These are phyloP conservation scores for Naganishia onofrii DNA, from an alignment of 768 basidiomycete genomes.

Conservation along the genomic window DNA sequence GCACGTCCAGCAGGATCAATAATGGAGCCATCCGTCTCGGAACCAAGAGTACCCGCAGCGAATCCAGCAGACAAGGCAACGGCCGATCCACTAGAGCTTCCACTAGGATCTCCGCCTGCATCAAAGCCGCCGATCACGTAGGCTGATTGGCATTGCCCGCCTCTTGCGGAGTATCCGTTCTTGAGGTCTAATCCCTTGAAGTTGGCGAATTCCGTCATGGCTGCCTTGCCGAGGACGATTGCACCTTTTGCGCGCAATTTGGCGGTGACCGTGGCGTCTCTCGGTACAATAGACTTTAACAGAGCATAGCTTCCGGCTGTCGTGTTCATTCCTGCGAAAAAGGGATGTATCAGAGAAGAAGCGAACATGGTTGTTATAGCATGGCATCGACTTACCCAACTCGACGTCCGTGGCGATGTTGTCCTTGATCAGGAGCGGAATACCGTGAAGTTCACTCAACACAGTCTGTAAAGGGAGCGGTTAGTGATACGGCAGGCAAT, in stretches of 20 bases:
- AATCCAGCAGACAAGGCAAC: slow-evolving; percentile 25
- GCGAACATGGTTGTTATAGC: background rate
- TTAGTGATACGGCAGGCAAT: background rate
- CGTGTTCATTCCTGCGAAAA: slow-evolving; percentile 36
- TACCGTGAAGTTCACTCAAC: slow-evolving; percentile 39
- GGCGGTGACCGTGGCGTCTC: slow-evolving; percentile 34
- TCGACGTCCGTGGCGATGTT: slow-evolving; percentile 41
- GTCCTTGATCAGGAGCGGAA: slow-evolving; percentile 46
- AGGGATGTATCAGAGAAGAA: background rate
- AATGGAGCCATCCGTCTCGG: slow-evolving; percentile 25
- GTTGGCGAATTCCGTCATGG: slow-evolving; percentile 22
- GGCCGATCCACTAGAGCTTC: slow-evolving; percentile 32
- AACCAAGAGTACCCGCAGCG: slow-evolving; percentile 14
- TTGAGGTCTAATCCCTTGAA: slow-evolving; percentile 30
- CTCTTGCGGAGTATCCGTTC: slow-evolving; percentile 40
- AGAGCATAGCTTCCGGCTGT: slow-evolving; percentile 39
- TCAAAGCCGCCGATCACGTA: slow-evolving; percentile 40
- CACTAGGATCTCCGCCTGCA: slow-evolving; percentile 39
- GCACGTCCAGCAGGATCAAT: slow-evolving; percentile 1
- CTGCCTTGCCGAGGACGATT: slow-evolving; percentile 13
- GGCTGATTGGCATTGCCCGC: slow-evolving; percentile 40
- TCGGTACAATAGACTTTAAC: slow-evolving; percentile 31
- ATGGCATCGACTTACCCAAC: slow-evolving; percentile 28
- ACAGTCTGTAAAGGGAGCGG: slow-evolving; percentile 7
- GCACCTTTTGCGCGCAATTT: slow-evolving; percentile 23